Evolutionary conservation across 164 flowering plant species (phyloP).

Genomic region (Tinospora cordifolia): DNA sequence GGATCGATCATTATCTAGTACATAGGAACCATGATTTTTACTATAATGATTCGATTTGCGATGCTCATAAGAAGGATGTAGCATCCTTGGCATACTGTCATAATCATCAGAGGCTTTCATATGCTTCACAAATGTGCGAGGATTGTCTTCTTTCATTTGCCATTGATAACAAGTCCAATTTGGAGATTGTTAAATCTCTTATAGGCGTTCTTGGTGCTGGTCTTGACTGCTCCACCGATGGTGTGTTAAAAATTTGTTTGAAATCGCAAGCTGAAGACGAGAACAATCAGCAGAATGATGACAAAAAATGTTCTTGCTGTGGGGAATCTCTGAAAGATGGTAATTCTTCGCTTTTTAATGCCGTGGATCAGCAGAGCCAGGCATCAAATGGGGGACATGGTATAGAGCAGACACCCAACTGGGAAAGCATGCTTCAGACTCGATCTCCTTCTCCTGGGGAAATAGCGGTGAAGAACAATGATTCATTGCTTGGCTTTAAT

Average conservation of each 20-base stretch:
- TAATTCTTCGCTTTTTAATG: conserved; percentile 12
- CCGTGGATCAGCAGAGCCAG: conserved; percentile 10
- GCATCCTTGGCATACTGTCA: conserved; percentile 71
- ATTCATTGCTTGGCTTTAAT: conserved; percentile 25
- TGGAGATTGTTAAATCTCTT: conserved; percentile 46
- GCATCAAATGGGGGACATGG: conserved; percentile 13
- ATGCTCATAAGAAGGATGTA: conserved; percentile 59
- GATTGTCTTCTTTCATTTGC: conserved; percentile 75
- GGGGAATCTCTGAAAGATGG: conserved; percentile 47
- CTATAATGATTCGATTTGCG: conserved; percentile 68
- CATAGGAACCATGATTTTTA: conserved; percentile 34
- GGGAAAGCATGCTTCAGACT: conserved; percentile 20
- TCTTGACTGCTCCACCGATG: conserved; percentile 45
- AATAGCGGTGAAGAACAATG: conserved; percentile 22
- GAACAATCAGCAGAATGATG: conserved; percentile 21
- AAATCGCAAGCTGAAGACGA: conserved; percentile 22
- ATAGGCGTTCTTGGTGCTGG: conserved; percentile 53
- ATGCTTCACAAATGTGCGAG: conserved; percentile 67
- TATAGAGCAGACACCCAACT: neutral
- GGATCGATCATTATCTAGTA: conserved; percentile 56
- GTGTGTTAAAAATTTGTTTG: conserved; percentile 29
- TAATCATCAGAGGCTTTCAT: conserved; percentile 55
- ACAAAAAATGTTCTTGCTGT: conserved; percentile 49
- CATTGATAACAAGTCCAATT: conserved; percentile 45
- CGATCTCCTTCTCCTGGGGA: conserved; percentile 53